Evolutionary conservation across 352 stramenopile genomes (phyloP), one percentile per base, ranked within the genome.

Genomic region (Pythium biforme): DNA sequence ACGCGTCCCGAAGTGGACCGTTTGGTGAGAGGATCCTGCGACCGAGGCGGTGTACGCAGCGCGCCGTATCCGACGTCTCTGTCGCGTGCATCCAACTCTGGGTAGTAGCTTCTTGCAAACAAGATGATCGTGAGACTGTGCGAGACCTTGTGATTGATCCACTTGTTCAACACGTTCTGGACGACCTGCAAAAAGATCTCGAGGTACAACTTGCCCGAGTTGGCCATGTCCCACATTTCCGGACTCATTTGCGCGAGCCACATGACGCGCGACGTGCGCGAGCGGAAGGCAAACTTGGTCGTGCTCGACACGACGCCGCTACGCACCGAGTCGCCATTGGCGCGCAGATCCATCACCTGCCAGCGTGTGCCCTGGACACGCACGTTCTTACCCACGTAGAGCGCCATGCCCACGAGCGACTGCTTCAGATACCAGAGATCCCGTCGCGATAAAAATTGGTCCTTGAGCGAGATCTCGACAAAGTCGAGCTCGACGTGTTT

Each of bases 161-260:
- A 98, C 66, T 92, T 95, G 55, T 89, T 76, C 1, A 98, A 66
- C 27, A 97, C 74, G 37, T 90, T 89, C 29, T 79, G 73, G 19
- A 92, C 81, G 33, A 92, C 76, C 23, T 79, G 75, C 0, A 98
- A 67, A 53, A 97, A 83, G 40, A 96, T 94, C 66, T 97, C 91
- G 39, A 96, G 73, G 65, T 98, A 98, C 34, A 97, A 63, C 55
- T 89, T 76, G 25, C 86, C 88, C 40, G 87, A 90, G 70, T 96
- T 90, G 60, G 87, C 85, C 68, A 96, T 94, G 52, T 98, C 92
- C 87, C 91, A 98, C 88, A 98, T 96, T 72, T 98, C 94, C 1
- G 88, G 83, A 29, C 83, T 95, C 64, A 99, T 88, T 73, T 99
- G 96, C 39, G 99, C 93, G 27, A 99, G 81, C 96, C 96, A 99